Base-by-base conservation (phyloP, 805 yeast species). In the Maudiozyma serrabonitensis region DNA sequence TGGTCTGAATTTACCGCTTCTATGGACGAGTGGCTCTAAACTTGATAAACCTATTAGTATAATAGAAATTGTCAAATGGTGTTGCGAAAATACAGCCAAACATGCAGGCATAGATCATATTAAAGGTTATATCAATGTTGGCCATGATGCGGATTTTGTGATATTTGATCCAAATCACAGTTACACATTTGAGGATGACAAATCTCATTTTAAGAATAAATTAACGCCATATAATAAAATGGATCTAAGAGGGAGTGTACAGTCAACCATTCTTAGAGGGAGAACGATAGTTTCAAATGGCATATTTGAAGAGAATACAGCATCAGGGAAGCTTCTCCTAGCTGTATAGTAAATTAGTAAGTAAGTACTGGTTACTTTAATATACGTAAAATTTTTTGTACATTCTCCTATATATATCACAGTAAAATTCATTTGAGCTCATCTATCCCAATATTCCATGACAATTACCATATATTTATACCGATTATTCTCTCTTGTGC, bases 111-210 rank as follows among this genome's bases (percentile, higher is more conserved):
- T 90, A 40, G 66, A 74, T 7, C 79, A 84, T 56, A 62, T 67
- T 43, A 90, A 91, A 69, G 98, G 97, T 11, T 70, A 71, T 48
- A 73, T 91, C 46, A 76, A 71, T 28, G 75, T 75, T 11, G 97
- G 96, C 0, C 76, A 75, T 61, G 96, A 91, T 66, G 97, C 97
- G 0, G 98, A 90, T 66, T 80, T 90, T 54, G 81, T 84, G 31
- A 73, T 90, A 7, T 88, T 91, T 61, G 95, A 91, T 62, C 80
- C 87, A 6, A 72, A 72, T 12, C 70, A 71, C 6, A 59, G 58
- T 39, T 81, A 77, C 58, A 62, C 62, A 1, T 75, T 86, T 34
- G 66, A 69, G 3, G 82, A 84, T 60, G 72, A 72, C 19, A 70
- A 75, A 42, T 79, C 86, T 32, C 76, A 67, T 56, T 91, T 86